phyloP scores from a whole-genome alignment of 2,329 filamentous ascomycete species.

The Seiridium unicorne region DNA sequence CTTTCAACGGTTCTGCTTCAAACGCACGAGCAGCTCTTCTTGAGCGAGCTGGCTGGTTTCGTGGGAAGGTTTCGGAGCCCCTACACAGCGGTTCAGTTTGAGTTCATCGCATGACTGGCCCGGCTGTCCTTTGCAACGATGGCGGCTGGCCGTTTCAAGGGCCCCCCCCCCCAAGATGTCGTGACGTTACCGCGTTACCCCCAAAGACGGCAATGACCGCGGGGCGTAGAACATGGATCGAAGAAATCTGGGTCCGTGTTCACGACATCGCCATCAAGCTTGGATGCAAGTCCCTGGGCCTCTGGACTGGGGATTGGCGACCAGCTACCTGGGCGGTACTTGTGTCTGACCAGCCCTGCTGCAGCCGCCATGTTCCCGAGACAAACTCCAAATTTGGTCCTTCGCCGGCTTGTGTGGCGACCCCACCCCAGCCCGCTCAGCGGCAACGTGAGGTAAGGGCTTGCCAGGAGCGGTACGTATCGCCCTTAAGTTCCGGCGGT shows the following conservation, averaged over 20 bases:
- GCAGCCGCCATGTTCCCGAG: slow-evolving; percentile 8
- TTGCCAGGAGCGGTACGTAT: not conserved
- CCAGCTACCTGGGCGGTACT: not conserved
- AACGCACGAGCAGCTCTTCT: not conserved
- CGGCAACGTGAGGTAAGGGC: slow-evolving; percentile 8
- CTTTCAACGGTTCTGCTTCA: not conserved
- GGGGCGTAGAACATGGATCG: not conserved
- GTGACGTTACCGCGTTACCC: slow-evolving; percentile 5
- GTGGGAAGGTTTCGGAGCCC: not conserved
- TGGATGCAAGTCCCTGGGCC: slow-evolving; percentile 3
- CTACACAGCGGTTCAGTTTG: not conserved
- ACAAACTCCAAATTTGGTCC: slow-evolving; percentile 12
- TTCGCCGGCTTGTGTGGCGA: slow-evolving; percentile 10
- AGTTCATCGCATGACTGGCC: not conserved
- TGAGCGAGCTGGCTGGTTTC: not conserved
- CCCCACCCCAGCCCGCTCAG: slow-evolving; percentile 1
- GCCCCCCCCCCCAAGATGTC: not conserved
- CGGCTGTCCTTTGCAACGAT: not conserved
- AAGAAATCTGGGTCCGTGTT: not conserved
- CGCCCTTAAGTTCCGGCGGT: slow-evolving; percentile 1
- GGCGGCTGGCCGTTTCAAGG: not conserved
- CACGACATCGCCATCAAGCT: not conserved
- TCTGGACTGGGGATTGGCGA: not conserved
- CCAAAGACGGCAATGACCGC: not conserved
- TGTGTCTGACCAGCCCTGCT: slow-evolving; percentile 1